These are phyloP conservation scores for Boletus vinaceobasis DNA, from an alignment of 768 basidiomycete genomes.

Conservation along the genomic window DNA sequence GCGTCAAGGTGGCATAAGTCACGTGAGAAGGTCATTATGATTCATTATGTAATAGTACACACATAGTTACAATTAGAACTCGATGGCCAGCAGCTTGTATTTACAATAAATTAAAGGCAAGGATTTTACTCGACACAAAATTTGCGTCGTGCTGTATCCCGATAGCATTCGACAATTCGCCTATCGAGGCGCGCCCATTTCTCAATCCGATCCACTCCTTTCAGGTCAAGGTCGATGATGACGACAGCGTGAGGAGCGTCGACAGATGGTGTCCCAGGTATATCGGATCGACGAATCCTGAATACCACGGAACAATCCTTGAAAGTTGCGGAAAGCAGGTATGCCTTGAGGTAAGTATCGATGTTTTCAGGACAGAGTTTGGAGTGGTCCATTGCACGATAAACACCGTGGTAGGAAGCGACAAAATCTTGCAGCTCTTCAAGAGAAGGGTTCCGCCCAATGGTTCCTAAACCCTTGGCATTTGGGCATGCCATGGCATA, in stretches of 20 bases:
- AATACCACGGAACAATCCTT: slow-evolving; percentile 90
- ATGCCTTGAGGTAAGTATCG: slow-evolving; percentile 65
- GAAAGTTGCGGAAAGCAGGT: slow-evolving; percentile 88
- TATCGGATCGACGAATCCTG: slow-evolving; percentile 21
- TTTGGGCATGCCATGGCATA: slow-evolving; percentile 20
- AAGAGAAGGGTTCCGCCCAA: slow-evolving; percentile 50
- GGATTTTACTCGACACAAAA: slow-evolving; percentile 20
- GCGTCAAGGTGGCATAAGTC: not conserved
- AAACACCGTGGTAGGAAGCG: slow-evolving; percentile 44
- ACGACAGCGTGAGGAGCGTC: slow-evolving; percentile 41
- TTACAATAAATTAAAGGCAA: not conserved
- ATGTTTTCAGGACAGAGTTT: slow-evolving; percentile 43
- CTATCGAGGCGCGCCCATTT: slow-evolving; percentile 75
- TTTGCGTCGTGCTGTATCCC: slow-evolving; percentile 9
- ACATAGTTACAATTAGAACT: no score
- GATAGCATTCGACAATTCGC: slow-evolving; percentile 55
- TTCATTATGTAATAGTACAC: no score
- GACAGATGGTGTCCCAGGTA: slow-evolving; percentile 27
- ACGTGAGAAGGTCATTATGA: slow-evolving; percentile 2
- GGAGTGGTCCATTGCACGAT: slow-evolving; percentile 34
- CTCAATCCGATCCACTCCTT: slow-evolving; percentile 58
- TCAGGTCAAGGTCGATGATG: slow-evolving; percentile 86
- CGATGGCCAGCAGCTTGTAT: not conserved
- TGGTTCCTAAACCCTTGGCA: slow-evolving; percentile 26
- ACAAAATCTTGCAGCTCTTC: slow-evolving; percentile 67